These are phyloP conservation scores for Ambrosiella cleistominuta DNA, from an alignment of 2,329 filamentous ascomycete genomes.

Conservation along the genomic window DNA sequence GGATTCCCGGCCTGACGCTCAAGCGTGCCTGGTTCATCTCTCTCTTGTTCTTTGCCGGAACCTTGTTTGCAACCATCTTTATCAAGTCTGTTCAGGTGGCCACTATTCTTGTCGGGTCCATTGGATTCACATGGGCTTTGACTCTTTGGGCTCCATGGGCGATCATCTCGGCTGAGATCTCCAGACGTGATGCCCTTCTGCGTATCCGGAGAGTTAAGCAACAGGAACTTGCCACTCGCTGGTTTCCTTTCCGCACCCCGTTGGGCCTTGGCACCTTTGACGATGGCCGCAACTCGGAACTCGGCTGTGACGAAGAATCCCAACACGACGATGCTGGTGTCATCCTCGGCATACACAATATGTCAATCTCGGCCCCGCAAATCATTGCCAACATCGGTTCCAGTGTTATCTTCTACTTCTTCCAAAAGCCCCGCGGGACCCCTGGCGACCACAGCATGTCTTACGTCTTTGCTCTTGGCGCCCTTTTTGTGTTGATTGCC, in stretches of 20 bases:
- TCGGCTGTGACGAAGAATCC: constrained; percentile 33
- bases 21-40: constrained; percentile 75
- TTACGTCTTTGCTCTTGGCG: constrained; percentile 72
- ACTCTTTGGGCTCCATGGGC: constrained; percentile 92
- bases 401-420: constrained; percentile 63
- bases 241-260: constrained; percentile 12
- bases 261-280: constrained; percentile 10
- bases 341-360: constrained; percentile 88
- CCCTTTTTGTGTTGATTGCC: constrained; percentile 58
- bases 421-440: constrained; percentile 73
- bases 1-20: constrained; percentile 70
- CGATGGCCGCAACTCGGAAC: constrained; percentile 14
- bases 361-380: constrained; percentile 80
- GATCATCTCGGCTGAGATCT: constrained; percentile 84
- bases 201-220: constrained; percentile 23
- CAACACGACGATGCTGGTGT: constrained; percentile 67
- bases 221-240: constrained; percentile 12
- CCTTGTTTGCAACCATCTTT: constrained; percentile 72
- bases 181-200: constrained; percentile 50
- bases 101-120: constrained; percentile 59
- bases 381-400: constrained; percentile 77
- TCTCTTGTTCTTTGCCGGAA: constrained; percentile 63
- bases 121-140: constrained; percentile 83
- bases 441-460: constrained; percentile 76
- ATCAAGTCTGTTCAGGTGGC: constrained; percentile 54